phyloP scores from a whole-genome alignment of 2,329 filamentous ascomycete species.

The Chalara sp. region DNA sequence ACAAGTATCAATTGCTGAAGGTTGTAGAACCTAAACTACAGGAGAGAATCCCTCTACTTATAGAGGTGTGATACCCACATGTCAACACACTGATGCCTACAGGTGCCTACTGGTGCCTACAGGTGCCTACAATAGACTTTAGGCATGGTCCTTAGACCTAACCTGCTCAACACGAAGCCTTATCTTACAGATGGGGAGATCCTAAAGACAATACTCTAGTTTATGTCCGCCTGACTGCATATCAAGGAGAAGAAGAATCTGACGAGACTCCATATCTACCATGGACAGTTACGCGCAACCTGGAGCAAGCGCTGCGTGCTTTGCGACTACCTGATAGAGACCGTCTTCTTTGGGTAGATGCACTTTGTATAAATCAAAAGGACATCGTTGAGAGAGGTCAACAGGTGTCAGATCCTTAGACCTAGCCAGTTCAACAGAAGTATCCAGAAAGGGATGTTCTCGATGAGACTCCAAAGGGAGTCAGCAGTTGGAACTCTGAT shows the following conservation, averaged over 20 bases:
- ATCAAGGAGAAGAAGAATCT: not conserved
- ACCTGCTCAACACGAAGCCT: not conserved
- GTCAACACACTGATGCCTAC: too few species aligned
- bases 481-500: not conserved
- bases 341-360: not conserved
- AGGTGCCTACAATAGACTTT: too few species aligned
- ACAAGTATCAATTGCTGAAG: too few species aligned
- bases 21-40: too few species aligned
- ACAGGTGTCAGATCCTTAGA: too few species aligned
- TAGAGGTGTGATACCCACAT: too few species aligned
- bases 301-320: conserved; percentile 6
- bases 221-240: not conserved
- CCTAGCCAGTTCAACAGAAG: too few species aligned
- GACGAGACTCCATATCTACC: not conserved
- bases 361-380: not conserved
- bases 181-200: not conserved
- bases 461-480: too few species aligned
- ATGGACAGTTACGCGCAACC: conserved; percentile 1
- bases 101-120: too few species aligned
- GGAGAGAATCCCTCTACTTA: too few species aligned
- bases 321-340: not conserved
- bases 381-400: not conserved
- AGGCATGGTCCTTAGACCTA: too few species aligned
- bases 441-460: too few species aligned
- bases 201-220: not conserved